Conservation (phyloP, 176 grass and related monocot species). For the Avena insularis region DNA sequence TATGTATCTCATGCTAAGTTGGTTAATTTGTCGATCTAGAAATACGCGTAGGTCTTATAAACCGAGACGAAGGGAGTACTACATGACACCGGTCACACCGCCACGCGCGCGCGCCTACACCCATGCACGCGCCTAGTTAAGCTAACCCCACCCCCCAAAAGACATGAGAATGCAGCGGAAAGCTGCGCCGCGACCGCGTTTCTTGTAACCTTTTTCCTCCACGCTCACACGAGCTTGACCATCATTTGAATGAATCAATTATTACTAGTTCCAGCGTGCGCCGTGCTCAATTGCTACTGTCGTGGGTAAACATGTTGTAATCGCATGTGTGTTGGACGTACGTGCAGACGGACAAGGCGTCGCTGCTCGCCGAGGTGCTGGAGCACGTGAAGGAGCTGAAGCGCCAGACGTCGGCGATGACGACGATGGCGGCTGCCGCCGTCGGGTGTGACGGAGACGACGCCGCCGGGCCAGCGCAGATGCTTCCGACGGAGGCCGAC, state of each 20-base stretch:
- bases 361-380: conserved; percentile 92
- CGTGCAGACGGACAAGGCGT: conserved; percentile 93
- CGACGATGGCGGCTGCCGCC: background rate
- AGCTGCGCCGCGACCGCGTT: conserved; percentile 47
- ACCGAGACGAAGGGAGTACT: too few relatives aligned
- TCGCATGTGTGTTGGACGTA: too few relatives aligned
- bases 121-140: conserved; percentile 1
- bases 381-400: conserved; percentile 98
- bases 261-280: background rate
- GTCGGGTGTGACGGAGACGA: background rate
- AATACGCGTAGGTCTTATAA: too few relatives aligned
- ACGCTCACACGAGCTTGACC: conserved; percentile 49
- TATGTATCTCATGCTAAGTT: too few relatives aligned
- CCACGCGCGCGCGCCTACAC: conserved; percentile 35
- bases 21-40: too few relatives aligned
- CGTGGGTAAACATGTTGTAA: too few relatives aligned
- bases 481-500: conserved; percentile 90
- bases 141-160: conserved; percentile 59
- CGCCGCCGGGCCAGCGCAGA: conserved; percentile 5
- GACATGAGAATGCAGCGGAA: conserved; percentile 52
- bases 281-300: background rate
- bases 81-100: background rate
- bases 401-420: conserved; percentile 81
- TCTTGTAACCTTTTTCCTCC: conserved; percentile 44
- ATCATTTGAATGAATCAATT: background rate